Evolutionary conservation across 768 basidiomycete species (phyloP), one percentile per base, ranked within the genome.

Genomic region (Pleurotus citrinopileatus): DNA sequence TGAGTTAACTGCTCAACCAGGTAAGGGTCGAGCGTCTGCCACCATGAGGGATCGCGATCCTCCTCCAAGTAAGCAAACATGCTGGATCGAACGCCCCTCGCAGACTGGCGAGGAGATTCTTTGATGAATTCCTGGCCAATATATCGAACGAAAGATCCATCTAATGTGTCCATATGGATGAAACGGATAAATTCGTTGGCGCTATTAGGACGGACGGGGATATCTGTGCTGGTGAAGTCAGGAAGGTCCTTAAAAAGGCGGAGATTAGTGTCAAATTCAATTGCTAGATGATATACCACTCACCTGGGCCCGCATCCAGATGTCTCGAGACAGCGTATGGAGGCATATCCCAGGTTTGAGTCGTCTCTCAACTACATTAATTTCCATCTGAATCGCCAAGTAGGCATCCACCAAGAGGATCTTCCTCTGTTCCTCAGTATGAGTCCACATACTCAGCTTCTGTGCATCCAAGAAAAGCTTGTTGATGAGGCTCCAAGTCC

Each of bases 1-100:
- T 51, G 48, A 15, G 48, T 51, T 25, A 51, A 37, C 34, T 51
- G 48, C 34, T 51, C 48, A 2, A 34, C 15, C 6, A 51, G 23
- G 48, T 19, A 51, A 9, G 48, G 8, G 23, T 51, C 48, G 19
- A 51, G 19, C 17, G 13, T 36, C 15, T 34, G n/a, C 48, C 48
- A 51, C 37, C 15, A 13, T 10, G 19, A 20, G 13, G 48, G 32
- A 20, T 36, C 48, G 9, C n/a, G n/a, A n/a, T n/a, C n/a, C n/a
- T 20, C 27, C 6, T 34, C 34, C 5, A 51, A 34, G 13, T 37
- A 15, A 3, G 13, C 9, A 34, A 51, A 51, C 4, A 51, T n/a
- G 20, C 37, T 34, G 48, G 9, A 9, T 15, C 34, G 28, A 37
- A 12, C 9, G 22, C 29, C 23, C 12, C 12, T 4, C 28, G 46